Evolutionary conservation across 2,329 filamentous ascomycete species (phyloP), one percentile per base, ranked within the genome.

Genomic region (Sporothrix pallida): DNA sequence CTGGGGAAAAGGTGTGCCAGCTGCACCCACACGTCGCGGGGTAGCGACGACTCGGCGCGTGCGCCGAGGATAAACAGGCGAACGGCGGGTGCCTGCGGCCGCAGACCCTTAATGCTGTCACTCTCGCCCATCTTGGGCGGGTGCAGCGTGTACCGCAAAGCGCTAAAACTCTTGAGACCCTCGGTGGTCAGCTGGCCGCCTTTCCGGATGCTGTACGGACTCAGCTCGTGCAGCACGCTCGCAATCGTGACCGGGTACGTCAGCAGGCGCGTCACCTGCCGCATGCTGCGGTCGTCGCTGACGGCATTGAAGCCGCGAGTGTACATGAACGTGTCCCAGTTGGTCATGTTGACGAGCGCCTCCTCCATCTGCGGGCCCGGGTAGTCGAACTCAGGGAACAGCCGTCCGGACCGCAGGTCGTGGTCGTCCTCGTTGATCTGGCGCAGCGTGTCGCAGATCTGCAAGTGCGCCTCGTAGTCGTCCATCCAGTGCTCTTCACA

Each of bases 371-470:
- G 95, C 72, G 91, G 87, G 15, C 92, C 93, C 0, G 96, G 94
- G 80, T 97, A 97, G 75, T 95, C 90, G 79, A 97, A 98, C 82
- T 99, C 97, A 15, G 93, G 91, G 82, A 99, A 99, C 82, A 94
- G 92, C 42, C 96, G 89, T 3, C 96, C 96, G 20, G 94, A 97
- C 70, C 92, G 88, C 77, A 99, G 83, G 81, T 99, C 96, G 80
- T 99, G 97, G 78, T 99, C 96, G 80, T 99, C 96, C 83, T 99
- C 96, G 78, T 99, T 99, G 83, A 97, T 95, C 83, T 98, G 92
- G 77, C 92, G 87, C 73, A 99, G 84, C 0, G 93, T 93, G 79
- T 99, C 95, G 82, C 96, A 99, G 50, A 99, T 91, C 80, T 98
- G 89, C 75, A 99, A 82, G 82, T 99, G 96, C 20, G 91, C 88